Base-by-base conservation (phyloP, 23 red algal genomes). In the Chondrus crispus region DNA sequence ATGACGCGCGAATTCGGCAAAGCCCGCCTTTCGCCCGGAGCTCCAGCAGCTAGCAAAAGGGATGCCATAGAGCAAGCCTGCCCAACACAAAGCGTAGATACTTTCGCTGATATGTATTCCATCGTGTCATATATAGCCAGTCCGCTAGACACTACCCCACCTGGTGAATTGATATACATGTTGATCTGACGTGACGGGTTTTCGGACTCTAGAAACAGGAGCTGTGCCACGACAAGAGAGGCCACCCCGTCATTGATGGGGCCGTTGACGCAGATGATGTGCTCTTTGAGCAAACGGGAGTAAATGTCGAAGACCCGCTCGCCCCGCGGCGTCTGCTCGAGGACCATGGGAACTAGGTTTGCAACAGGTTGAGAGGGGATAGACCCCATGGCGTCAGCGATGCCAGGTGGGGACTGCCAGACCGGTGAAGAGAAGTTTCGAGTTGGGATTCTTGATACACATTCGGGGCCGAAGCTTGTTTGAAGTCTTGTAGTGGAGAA, bases 101-200 rank as follows among this genome's bases (percentile, higher is more conserved):
- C 86, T 41, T 93, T 79, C 42, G 93, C 86, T 72, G 96, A 81
- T 11, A 98, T 71, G 51, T 91, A 98, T 74, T 95, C 85, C 96
- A 98, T 98, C n/a, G 96, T 98, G 53, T 98, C 96, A 54, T 95
- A 98, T 20, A 98, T 91, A 36, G 96, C 96, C 13, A 98, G 89
- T 30, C 96, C 96, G 24, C 91, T 86, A n/a, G 96, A 93, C 26
- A 98, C 93, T 9, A 92, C 91, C 32, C 96, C 96, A 39, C 96
- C 96, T 24, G 96, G 96, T 11, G 90, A 94, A 71, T 98, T 98
- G 44, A 98, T 98, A 51, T 95, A 98, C 78, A 98, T 79, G 7
- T 93, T 93, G 82, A 98, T 98, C 11, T 90, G 89, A 60, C 94
- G 74, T 14, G 87, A 89, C 2, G 96, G 88, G 47, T 98, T 92